Evolutionary conservation across 2,329 filamentous ascomycete species (phyloP), one percentile per base, ranked within the genome.

Genomic region (Colletotrichum australisinense): DNA sequence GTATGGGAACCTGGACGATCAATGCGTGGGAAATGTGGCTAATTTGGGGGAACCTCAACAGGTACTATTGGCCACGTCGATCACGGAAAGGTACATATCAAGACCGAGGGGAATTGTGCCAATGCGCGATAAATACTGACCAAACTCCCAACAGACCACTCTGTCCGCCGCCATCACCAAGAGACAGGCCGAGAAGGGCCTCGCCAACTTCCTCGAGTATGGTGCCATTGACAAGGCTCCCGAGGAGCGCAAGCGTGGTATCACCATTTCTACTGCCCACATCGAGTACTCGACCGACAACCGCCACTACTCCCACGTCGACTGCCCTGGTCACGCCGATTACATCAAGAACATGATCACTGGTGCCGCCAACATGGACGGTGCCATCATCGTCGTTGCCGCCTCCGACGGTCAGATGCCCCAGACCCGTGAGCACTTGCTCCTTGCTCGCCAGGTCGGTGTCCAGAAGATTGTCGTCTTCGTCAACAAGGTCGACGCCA

Each of bases 271-370:
- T 73, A 97, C 97, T 69, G 95, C 97, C 78, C 97, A 99, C 88
- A 97, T 99, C 87, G 97, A 99, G 89, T 99, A 98, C 89, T 88
- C 94, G 79, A 99, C 97, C 84, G 94, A 98, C 0, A 89, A 89
- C 83, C 93, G 97, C 82, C 97, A 99, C 89, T 99, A 99, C 88
- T 97, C 97, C 81, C 97, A 99, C 91, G 97, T 99, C 88, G 97
- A 99, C 91, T 99, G 97, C 87, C 97, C 97, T 73, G 97, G 97
- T 87, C 97, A 99, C 93, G 97, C 97, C 86, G 97, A 99, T 95
- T 99, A 99, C 90, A 98, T 99, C 89, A 99, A 99, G 92, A 99
- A 99, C 93, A 99, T 99, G 97, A 99, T 99, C 85, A 99, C 97
- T 78, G 97, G 97, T 92, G 95, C 97, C 76, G 96, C 97, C 81